These are phyloP conservation scores for Mortierella hygrophila DNA, from an alignment of 192 early-diverging fungal genomes.

Conservation along the genomic window DNA sequence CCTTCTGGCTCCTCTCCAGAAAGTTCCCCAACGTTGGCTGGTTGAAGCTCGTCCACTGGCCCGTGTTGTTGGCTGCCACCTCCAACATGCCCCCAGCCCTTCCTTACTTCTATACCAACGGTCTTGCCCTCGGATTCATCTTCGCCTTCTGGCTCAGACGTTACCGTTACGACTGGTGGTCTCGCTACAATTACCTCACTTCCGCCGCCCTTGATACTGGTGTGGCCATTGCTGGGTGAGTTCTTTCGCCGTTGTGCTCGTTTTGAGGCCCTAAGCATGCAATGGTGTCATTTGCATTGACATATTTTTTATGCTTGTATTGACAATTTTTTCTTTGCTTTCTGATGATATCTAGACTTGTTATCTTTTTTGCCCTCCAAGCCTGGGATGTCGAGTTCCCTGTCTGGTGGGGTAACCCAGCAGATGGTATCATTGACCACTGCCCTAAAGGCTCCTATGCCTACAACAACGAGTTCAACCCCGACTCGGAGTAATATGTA, in stretches of 20 bases:
- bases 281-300: background rate
- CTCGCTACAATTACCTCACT: constrained; percentile 60
- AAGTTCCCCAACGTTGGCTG: constrained; percentile 25
- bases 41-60: constrained; percentile 74
- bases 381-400: background rate
- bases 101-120: constrained; percentile 57
- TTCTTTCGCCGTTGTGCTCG: background rate
- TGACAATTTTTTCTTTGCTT: background rate
- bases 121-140: constrained; percentile 64
- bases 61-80: constrained; percentile 70
- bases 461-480: background rate
- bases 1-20: constrained; percentile 10
- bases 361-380: constrained; percentile 56
- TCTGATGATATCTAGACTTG: background rate
- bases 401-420: constrained; percentile 32
- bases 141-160: constrained; percentile 76
- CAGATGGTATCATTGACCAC: background rate
- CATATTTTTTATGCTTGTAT: background rate
- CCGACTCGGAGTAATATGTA: background rate
- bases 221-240: constrained; percentile 34
- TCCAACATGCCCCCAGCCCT: constrained; percentile 70
- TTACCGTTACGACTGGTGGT: constrained; percentile 71
- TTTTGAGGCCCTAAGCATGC: too few relatives aligned
- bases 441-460: background rate
- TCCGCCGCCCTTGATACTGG: constrained; percentile 62